These are phyloP conservation scores for Lactarius indigo DNA, from an alignment of 768 basidiomycete species.

Conservation along the genomic window DNA sequence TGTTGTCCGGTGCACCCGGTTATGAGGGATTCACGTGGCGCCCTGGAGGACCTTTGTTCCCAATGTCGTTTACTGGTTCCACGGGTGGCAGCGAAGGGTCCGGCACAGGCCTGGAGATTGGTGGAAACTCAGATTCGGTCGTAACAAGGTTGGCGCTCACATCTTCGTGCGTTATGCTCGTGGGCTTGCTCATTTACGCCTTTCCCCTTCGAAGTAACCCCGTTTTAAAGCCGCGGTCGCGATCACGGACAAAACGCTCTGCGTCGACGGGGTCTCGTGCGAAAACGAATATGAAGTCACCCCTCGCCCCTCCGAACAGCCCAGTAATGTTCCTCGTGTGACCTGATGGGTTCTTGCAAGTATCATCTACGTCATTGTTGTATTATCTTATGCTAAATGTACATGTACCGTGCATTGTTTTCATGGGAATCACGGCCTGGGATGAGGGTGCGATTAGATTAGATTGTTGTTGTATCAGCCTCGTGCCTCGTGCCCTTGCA, in stretches of 20 bases:
- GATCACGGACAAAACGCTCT: conserved; percentile 17
- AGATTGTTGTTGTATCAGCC: neutral
- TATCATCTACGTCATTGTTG: neutral
- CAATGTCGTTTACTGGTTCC: conserved; percentile 24
- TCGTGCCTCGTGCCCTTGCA: conserved; percentile 16
- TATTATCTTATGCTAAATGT: neutral
- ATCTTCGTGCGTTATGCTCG: conserved; percentile 5
- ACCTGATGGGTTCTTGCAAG: conserved; percentile 2
- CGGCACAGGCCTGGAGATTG: conserved; percentile 13
- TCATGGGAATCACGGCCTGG: neutral
- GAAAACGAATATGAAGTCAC: conserved; percentile 13
- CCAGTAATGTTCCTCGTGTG: conserved; percentile 13
- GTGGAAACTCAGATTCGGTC: conserved; percentile 15
- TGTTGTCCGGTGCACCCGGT: conserved; percentile 26
- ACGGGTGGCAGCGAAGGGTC: conserved; percentile 5
- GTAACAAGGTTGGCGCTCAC: conserved; percentile 15
- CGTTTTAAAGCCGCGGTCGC: conserved; percentile 20
- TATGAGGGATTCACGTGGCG: conserved; percentile 26
- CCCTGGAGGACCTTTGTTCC: conserved; percentile 26
- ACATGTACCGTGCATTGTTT: neutral
- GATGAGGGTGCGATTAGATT: conserved; percentile 9
- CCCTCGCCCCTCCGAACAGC: conserved; percentile 21
- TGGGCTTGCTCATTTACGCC: conserved; percentile 19
- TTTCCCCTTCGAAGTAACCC: conserved; percentile 14
- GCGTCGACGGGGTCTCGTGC: conserved; percentile 11